Conservation (phyloP, 2,329 filamentous ascomycete genomes). For the Microcera coccophila region DNA sequence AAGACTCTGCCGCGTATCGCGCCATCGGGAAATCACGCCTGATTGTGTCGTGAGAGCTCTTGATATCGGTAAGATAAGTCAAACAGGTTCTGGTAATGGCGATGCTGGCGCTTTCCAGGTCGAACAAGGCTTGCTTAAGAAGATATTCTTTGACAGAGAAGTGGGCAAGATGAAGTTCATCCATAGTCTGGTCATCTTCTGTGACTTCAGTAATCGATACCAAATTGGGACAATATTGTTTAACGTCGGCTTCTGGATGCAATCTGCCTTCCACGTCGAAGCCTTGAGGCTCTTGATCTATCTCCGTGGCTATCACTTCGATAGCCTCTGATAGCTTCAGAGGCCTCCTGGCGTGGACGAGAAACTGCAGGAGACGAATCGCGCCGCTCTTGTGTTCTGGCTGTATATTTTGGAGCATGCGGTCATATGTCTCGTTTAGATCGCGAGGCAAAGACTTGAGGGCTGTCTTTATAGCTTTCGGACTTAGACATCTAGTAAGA, state of each 20-base stretch:
- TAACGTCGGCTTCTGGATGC: not conserved
- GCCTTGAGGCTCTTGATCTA: constrained; percentile 6
- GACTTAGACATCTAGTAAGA: constrained; percentile 13
- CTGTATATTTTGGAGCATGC: constrained; percentile 18
- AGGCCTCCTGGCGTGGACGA: constrained; percentile 14
- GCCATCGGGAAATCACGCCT: constrained; percentile 23
- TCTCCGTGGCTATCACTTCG: constrained; percentile 20
- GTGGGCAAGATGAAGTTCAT: constrained; percentile 23
- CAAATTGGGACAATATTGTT: constrained; percentile 16
- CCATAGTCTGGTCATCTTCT: rapidly evolving
- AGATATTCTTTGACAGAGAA: constrained; percentile 26
- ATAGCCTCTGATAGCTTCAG: constrained; percentile 15
- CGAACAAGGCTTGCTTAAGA: constrained; percentile 3
- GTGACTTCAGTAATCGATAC: constrained; percentile 6
- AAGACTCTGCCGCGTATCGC: constrained; percentile 16
- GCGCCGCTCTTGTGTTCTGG: constrained; percentile 6
- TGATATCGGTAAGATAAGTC: constrained; percentile 17
- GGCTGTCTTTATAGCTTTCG: constrained; percentile 9
- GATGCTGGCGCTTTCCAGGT: constrained; percentile 7
- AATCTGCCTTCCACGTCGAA: constrained; percentile 12
- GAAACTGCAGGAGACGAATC: constrained; percentile 22
- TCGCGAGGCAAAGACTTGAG: constrained; percentile 15
- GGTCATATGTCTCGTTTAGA: constrained; percentile 21
- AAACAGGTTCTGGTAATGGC: constrained; percentile 20
- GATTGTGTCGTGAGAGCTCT: not conserved